Evolutionary conservation across 768 basidiomycete genomes (phyloP), one percentile per base, ranked within the genome.

Genomic region (Suillus weaverae): DNA sequence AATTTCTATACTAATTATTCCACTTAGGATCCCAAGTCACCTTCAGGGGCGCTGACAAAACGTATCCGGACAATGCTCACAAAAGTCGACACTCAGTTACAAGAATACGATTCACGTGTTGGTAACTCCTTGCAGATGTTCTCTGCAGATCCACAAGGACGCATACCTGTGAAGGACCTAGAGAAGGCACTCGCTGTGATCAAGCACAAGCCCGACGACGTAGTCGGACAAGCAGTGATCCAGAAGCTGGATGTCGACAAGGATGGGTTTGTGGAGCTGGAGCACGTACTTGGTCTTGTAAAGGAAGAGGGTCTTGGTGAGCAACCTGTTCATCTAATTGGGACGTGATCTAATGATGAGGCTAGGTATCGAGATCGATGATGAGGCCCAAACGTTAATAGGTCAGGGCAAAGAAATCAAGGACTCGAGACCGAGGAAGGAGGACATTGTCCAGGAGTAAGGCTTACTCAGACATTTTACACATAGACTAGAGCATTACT

Each of bases 181-280:
- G 85, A 94, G 77, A 94, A 92, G 71, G 97, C 95, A 22, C 81
- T 99, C 62, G 86, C 89, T 62, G 94, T 97, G 61, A 98, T 98
- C 81, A 91, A 92, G 78, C 97, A 99, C 77, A 87, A 83, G 72
- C 97, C 96, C 5, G 90, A 94, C 63, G 93, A 96, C 62, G 91
- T 95, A 66, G 89, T 94, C 18, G 92, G 94, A 30, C 87, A 90
- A 66, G 88, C 86, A 26, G 89, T 99, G 60, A 87, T 96, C 61
- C 88, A 94, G 73, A 99, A 99, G 77, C 80, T 99, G 71, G 97
- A 99, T 74, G 91, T 94, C 11, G 97, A 99, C 78, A 88, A 93
- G 77, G 97, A 99, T 73, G 96, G 97, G 0, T 97, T 88, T 72
- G 95, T 98, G 32, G 94, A 96, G 74, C 84, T 99, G 54, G 94